Percentiles rank a stretch among this genome's conserved stretches.
phyloP scores from a whole-genome alignment of 148 eudicot genomes.

The Linanthus parryae region DNA sequence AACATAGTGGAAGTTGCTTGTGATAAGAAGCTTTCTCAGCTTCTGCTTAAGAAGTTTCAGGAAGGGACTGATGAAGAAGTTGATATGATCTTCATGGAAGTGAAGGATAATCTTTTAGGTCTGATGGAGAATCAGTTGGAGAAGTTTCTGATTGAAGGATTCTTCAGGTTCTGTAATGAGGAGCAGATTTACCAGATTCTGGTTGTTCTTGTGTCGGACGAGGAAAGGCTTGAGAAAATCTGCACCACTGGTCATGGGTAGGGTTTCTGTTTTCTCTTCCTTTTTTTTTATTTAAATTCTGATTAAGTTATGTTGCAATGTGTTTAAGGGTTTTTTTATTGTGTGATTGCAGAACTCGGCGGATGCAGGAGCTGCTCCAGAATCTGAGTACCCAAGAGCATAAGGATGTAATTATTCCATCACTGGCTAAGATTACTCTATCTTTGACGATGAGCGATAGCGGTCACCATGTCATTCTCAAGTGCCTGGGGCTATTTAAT shows the following conservation, averaged over 20 bases:
- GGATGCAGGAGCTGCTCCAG: slow-evolving; percentile 4
- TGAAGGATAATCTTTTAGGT: slow-evolving; percentile 4
- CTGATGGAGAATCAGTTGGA: slow-evolving; percentile 7
- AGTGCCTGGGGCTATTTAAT: neutral
- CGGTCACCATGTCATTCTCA: neutral
- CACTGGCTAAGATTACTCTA: neutral
- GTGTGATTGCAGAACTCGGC: neutral
- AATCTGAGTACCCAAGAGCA: neutral
- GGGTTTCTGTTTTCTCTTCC: neutral
- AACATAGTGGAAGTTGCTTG: neutral
- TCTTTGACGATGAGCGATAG: neutral
- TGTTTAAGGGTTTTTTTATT: neutral
- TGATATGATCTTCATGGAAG: slow-evolving; percentile 1
- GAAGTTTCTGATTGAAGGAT: neutral
- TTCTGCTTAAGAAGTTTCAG: neutral
- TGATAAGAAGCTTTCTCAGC: neutral
- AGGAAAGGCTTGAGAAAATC: neutral
- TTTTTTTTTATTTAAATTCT: too few relatives aligned
- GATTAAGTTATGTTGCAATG: too few relatives aligned
- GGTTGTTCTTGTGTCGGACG: neutral
- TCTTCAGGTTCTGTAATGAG: slow-evolving; percentile 3
- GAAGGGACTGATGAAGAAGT: slow-evolving; percentile 2
- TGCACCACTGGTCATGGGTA: slow-evolving; percentile 8
- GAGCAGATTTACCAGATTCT: slow-evolving; percentile 2
- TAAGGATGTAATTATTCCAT: neutral